Evolutionary conservation across 2,329 filamentous ascomycete genomes (phyloP).

Genomic region (Tolypocladium inflatum): DNA sequence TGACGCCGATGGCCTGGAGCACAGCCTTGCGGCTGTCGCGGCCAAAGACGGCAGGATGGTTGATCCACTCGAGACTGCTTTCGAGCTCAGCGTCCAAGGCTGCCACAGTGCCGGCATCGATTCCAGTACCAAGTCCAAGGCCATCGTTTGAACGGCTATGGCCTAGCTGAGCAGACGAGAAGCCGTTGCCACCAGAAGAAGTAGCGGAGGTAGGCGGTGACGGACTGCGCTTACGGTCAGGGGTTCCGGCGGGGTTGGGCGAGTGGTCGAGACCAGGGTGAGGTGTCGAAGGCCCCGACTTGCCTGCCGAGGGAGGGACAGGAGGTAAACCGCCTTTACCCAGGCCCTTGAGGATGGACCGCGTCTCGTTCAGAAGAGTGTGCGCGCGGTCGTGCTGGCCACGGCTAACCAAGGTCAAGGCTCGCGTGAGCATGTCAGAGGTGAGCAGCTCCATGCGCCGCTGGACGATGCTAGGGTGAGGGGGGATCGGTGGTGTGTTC

Average conservation of each 20-base stretch:
- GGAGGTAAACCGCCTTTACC: slow-evolving; percentile 92
- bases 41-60: slow-evolving; percentile 88
- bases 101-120: slow-evolving; percentile 71
- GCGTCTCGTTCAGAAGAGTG: slow-evolving; percentile 84
- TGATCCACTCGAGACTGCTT: slow-evolving; percentile 91
- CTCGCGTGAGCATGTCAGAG: slow-evolving; percentile 93
- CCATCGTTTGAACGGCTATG: slow-evolving; percentile 47
- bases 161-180: slow-evolving; percentile 33
- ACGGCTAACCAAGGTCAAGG: slow-evolving; percentile 79
- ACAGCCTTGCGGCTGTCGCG: slow-evolving; percentile 93
- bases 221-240: slow-evolving; percentile 45
- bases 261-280: slow-evolving; percentile 35
- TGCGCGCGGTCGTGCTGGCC: slow-evolving; percentile 91
- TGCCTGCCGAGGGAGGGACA: slow-evolving; percentile 53
- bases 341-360: slow-evolving; percentile 89
- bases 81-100: slow-evolving; percentile 89
- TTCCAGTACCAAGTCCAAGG: slow-evolving; percentile 58
- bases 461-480: slow-evolving; percentile 90
- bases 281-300: slow-evolving; percentile 38
- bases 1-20: slow-evolving; percentile 91
- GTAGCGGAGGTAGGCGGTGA: slow-evolving; percentile 42
- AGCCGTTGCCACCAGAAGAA: slow-evolving; percentile 29
- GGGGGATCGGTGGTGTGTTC: slow-evolving; percentile 73
- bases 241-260: slow-evolving; percentile 33
- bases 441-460: slow-evolving; percentile 95